Evolutionary conservation across 768 basidiomycete species (phyloP).

Genomic region (Pholiota conissans): DNA sequence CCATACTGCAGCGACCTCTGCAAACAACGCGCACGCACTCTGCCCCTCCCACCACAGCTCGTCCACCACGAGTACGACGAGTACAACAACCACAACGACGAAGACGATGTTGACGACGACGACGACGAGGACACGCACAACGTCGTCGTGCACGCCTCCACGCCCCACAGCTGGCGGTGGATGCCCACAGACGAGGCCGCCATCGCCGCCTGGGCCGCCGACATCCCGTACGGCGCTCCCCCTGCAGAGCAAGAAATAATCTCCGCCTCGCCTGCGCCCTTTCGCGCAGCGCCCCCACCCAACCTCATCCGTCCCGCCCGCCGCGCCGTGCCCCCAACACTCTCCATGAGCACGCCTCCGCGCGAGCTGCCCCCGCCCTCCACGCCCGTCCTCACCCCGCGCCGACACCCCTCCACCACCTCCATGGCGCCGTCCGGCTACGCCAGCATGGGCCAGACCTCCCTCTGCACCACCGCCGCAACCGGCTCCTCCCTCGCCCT

Average conservation of each 20-base stretch:
- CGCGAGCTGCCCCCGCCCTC: conserved; percentile 27
- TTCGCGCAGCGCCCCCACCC: conserved; percentile 28
- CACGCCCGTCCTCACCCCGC: conserved; percentile 31
- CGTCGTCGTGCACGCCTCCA: background rate
- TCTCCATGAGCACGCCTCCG: conserved; percentile 48
- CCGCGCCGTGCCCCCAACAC: conserved; percentile 43
- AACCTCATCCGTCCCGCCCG: conserved; percentile 41
- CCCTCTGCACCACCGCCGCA: conserved; percentile 36
- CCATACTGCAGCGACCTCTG: conserved; percentile 57
- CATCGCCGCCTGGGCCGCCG: conserved; percentile 49
- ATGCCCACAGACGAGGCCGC: conserved; percentile 29
- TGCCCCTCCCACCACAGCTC: too few relatives aligned
- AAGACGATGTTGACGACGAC: background rate
- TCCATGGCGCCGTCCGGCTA: conserved; percentile 26
- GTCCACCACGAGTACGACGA: background rate
- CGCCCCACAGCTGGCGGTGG: conserved; percentile 27
- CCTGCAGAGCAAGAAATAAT: conserved; percentile 11
- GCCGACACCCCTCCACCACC: conserved; percentile 30
- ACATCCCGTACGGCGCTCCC: conserved; percentile 34
- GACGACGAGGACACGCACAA: background rate
- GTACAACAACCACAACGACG: background rate
- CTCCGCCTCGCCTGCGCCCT: conserved; percentile 6
- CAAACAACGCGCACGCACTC: conserved; percentile 27
- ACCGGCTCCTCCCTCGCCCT: conserved; percentile 46
- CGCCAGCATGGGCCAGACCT: conserved; percentile 34